Percentiles rank a stretch among this genome's conserved stretches.
Evolutionary conservation across 495 filamentous ascomycete species (phyloP).

Genomic region (Aspergillus cavernicola): DNA sequence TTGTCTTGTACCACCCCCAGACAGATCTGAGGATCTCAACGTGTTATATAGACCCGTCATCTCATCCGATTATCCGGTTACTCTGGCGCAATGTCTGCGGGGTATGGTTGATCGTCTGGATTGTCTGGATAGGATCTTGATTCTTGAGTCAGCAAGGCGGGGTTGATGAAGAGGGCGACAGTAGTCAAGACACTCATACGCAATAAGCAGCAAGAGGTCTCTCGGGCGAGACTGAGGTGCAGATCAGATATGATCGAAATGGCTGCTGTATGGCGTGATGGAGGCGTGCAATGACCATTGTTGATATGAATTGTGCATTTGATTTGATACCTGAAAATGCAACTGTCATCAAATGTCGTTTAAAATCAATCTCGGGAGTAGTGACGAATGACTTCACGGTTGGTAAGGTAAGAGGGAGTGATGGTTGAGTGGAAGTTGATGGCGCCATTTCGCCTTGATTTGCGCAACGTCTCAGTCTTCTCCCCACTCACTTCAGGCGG

Average conservation of each 20-base stretch:
- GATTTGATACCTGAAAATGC: background rate
- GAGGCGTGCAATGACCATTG: background rate
- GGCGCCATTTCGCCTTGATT: conserved; percentile 17
- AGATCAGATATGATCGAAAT: conserved; percentile 12
- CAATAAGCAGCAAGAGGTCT: background rate
- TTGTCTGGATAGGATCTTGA: background rate
- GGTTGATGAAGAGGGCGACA: conserved; percentile 4
- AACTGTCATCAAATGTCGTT: background rate
- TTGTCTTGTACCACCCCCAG: background rate
- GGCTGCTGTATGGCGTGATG: conserved; percentile 8
- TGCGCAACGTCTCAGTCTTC: conserved; percentile 15
- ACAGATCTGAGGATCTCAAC: background rate
- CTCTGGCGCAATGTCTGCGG: conserved; percentile 24
- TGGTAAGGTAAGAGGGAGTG: background rate
- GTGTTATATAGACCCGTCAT: conserved; percentile 17
- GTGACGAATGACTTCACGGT: too few relatives aligned
- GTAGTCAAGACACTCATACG: background rate
- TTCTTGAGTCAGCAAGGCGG: conserved; percentile 1
- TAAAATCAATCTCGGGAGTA: background rate
- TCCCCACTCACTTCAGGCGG: background rate
- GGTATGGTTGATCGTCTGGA: conserved; percentile 17
- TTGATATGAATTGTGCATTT: background rate
- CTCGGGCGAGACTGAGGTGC: background rate
- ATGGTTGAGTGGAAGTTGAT: background rate
- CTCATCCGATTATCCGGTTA: conserved; percentile 16